A percentile compares a stretch with the other conserved stretches of the same genome.
These are phyloP conservation scores for Trypanosoma mega DNA, from an alignment of 208 protist species.

Conservation along the genomic window DNA sequence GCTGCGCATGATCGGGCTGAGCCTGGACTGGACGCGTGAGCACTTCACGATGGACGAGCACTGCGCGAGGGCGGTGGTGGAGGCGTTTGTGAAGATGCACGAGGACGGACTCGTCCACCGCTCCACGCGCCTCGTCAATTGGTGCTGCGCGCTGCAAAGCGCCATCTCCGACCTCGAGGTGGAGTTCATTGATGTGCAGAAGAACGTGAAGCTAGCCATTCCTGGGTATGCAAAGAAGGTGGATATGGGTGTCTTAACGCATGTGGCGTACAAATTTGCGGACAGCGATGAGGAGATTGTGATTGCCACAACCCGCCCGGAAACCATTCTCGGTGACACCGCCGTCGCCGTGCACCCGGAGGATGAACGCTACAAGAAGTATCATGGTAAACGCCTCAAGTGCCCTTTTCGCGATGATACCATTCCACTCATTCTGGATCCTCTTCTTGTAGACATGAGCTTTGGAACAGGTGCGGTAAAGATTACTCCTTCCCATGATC, in stretches of 20 bases:
- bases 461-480: constrained; percentile 98
- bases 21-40: constrained; percentile 98
- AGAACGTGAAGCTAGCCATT: constrained; percentile 82
- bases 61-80: constrained; percentile 91
- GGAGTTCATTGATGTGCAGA: constrained; percentile 88
- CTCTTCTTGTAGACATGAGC: constrained; percentile 95
- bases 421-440: constrained; percentile 98
- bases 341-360: constrained; percentile 98
- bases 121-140: constrained; percentile 99
- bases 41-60: constrained; percentile 99
- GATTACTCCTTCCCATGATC: constrained; percentile 99
- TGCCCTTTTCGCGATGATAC: constrained; percentile 96
- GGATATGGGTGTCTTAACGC: constrained; percentile 94
- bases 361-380: constrained; percentile 96
- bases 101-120: constrained; percentile 97
- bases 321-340: constrained; percentile 99
- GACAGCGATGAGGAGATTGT: constrained; percentile 92
- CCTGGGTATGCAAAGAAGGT: constrained; percentile 91
- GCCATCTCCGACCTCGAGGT: constrained; percentile 99
- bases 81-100: constrained; percentile 97
- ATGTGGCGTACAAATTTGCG: constrained; percentile 95
- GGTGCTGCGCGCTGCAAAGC: constrained; percentile 98
- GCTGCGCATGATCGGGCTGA: constrained; percentile 96
- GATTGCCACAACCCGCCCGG: constrained; percentile 98
- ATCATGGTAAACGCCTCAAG: constrained; percentile 94